A percentile compares a stretch with the other conserved stretches of the same genome.
phyloP scores from a whole-genome alignment of 2,329 filamentous ascomycete genomes.

The Verticillium nubilum region DNA sequence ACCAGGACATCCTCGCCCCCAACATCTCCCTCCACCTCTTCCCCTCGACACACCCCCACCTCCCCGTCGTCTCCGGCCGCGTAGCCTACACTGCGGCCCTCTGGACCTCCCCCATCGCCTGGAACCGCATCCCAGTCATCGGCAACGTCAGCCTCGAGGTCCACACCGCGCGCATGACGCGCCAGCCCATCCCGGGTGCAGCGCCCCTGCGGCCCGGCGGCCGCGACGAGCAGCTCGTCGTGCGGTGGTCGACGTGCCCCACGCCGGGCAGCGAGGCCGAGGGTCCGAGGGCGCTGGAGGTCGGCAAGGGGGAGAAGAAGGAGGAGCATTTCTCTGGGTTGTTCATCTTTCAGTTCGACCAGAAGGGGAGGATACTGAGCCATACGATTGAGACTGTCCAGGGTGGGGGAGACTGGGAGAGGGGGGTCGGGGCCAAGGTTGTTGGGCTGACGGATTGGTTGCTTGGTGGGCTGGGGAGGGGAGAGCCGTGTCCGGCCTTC shows the following conservation, averaged over 20 bases:
- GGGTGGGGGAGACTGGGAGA: slow-evolving; percentile 76
- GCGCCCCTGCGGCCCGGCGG: slow-evolving; percentile 46
- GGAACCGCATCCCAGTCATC: slow-evolving; percentile 86
- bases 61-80: slow-evolving; percentile 85
- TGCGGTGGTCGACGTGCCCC: slow-evolving; percentile 75
- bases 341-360: slow-evolving; percentile 94
- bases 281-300: background rate
- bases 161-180: slow-evolving; percentile 81
- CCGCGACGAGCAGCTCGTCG: slow-evolving; percentile 74
- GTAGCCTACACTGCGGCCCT: slow-evolving; percentile 85
- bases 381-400: slow-evolving; percentile 95
- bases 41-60: slow-evolving; percentile 74
- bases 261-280: background rate
- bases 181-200: slow-evolving; percentile 41
- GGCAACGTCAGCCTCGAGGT: slow-evolving; percentile 88
- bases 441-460: slow-evolving; percentile 94
- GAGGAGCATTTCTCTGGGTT: slow-evolving; percentile 81
- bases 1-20: slow-evolving; percentile 71
- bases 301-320: slow-evolving; percentile 34
- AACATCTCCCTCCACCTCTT: slow-evolving; percentile 67
- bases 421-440: slow-evolving; percentile 72
- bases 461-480: slow-evolving; percentile 63
- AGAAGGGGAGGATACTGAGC: slow-evolving; percentile 72
- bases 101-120: slow-evolving; percentile 93
- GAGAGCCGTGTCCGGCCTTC: slow-evolving; percentile 16